Evolutionary conservation across 2,329 filamentous ascomycete species (phyloP).

Genomic region (Epichloe uncinata): DNA sequence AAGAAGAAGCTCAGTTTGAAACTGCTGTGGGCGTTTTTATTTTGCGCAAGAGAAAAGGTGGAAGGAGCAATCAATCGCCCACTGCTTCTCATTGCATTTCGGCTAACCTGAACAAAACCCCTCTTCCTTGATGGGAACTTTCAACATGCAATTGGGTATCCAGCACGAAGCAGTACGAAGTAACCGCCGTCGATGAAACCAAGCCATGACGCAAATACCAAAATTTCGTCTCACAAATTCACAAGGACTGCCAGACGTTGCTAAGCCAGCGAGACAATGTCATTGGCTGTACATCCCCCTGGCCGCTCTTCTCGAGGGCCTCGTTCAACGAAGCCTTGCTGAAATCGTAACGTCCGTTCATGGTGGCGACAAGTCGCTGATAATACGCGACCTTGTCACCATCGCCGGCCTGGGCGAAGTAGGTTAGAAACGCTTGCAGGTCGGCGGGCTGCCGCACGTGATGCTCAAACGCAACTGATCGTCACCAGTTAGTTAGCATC

Average conservation of each 20-base stretch:
- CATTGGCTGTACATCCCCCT: conserved; percentile 30
- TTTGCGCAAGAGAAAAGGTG: not conserved
- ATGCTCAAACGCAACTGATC: conserved; percentile 26
- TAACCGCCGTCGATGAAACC: not conserved
- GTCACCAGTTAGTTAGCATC: conserved; percentile 9
- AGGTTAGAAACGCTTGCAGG: conserved; percentile 25
- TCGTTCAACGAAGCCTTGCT: conserved; percentile 46
- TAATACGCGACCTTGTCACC: conserved; percentile 38
- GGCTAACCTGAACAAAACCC: not conserved
- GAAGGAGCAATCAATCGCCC: conserved; percentile 4
- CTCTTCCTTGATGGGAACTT: not conserved
- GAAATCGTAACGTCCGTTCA: conserved; percentile 55
- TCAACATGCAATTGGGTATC: not conserved
- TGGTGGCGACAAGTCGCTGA: conserved; percentile 52
- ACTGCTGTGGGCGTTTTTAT: not conserved
- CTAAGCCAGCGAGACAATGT: conserved; percentile 42
- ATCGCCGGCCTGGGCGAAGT: conserved; percentile 33
- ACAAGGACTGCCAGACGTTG: conserved; percentile 10
- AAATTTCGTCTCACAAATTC: not conserved
- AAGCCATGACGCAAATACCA: not conserved
- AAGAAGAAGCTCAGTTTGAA: not conserved
- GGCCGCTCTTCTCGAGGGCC: conserved; percentile 21
- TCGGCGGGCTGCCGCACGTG: conserved; percentile 26
- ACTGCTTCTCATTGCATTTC: not conserved
- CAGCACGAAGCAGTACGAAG: not conserved